A percentile compares a stretch with the other conserved stretches of the same genome.
phyloP scores from a whole-genome alignment of 1,139 yeast species.

The Ashbya aceris region DNA sequence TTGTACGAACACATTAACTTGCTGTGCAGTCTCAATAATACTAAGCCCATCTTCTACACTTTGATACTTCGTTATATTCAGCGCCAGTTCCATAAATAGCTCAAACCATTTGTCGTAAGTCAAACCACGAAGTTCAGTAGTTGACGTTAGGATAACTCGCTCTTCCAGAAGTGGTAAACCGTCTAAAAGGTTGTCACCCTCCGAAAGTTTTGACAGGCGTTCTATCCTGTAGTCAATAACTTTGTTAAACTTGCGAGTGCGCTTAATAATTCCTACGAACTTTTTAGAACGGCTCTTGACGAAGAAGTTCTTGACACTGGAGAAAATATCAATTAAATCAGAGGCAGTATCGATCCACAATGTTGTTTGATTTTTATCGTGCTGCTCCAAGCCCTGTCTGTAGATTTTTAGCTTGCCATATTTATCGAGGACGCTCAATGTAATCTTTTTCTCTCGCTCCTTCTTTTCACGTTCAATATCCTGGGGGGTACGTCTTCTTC shows the following conservation, averaged over 20 bases:
- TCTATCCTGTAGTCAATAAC: slow-evolving; percentile 66
- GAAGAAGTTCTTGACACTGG: slow-evolving; percentile 67
- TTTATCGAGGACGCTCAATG: slow-evolving; percentile 53
- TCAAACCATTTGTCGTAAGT: slow-evolving; percentile 76
- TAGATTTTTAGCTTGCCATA: slow-evolving; percentile 54
- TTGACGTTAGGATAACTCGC: slow-evolving; percentile 34
- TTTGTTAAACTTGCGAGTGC: slow-evolving; percentile 51
- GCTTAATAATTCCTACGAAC: slow-evolving; percentile 58
- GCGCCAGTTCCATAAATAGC: slow-evolving; percentile 68
- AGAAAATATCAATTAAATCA: slow-evolving; percentile 73
- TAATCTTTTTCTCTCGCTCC: slow-evolving; percentile 50
- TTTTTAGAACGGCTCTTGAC: slow-evolving; percentile 62
- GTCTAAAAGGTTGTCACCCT: slow-evolving; percentile 41
- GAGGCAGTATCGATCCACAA: slow-evolving; percentile 83
- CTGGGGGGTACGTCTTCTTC: slow-evolving; percentile 30
- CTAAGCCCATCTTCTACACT: slow-evolving; percentile 59
- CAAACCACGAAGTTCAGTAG: slow-evolving; percentile 60
- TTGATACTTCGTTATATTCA: slow-evolving; percentile 56
- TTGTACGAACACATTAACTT: slow-evolving; percentile 67
- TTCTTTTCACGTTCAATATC: slow-evolving; percentile 48
- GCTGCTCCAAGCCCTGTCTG: slow-evolving; percentile 43
- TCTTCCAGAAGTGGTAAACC: slow-evolving; percentile 32
- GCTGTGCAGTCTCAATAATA: slow-evolving; percentile 63
- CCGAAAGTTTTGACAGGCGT: slow-evolving; percentile 55
- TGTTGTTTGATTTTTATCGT: slow-evolving; percentile 53